These are phyloP conservation scores for Leishmania turanica DNA, from an alignment of 208 protist species.

Conservation along the genomic window DNA sequence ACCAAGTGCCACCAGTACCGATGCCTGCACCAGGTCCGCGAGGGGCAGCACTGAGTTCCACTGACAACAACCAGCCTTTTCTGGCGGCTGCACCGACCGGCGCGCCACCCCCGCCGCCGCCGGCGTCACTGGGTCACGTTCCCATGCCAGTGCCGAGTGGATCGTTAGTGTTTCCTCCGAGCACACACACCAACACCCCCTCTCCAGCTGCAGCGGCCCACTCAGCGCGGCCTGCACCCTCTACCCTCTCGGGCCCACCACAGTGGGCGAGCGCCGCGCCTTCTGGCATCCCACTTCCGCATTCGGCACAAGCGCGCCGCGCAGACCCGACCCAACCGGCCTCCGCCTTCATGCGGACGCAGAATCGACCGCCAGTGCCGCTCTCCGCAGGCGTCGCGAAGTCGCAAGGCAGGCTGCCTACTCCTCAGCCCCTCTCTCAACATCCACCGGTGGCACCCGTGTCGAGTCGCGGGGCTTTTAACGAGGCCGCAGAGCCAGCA, in stretches of 20 bases:
- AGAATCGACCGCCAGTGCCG: not conserved
- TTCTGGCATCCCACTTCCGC: not conserved
- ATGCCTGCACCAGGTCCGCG: not conserved
- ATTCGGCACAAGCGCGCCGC: conserved; percentile 6
- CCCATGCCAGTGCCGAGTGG: not conserved
- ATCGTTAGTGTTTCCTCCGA: not conserved
- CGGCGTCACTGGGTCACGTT: not conserved
- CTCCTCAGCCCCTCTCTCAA: not conserved
- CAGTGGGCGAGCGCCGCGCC: not conserved
- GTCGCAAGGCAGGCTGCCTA: not conserved
- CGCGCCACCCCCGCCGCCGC: not conserved
- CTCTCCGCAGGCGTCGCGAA: not conserved
- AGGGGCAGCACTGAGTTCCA: not conserved
- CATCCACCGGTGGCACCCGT: not conserved
- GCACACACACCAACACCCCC: not conserved
- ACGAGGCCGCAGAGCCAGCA: not conserved
- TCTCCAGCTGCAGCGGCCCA: not conserved
- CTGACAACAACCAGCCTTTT: not conserved
- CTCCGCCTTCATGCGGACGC: not conserved
- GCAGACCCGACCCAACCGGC: conserved; percentile 1
- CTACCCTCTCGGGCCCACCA: not conserved
- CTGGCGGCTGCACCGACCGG: not conserved
- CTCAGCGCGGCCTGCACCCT: not conserved
- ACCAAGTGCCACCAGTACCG: not conserved
- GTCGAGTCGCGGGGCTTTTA: not conserved